Evolutionary conservation across 257 asterid genomes (phyloP).

Genomic region (Salvia miltiorrhiza): DNA sequence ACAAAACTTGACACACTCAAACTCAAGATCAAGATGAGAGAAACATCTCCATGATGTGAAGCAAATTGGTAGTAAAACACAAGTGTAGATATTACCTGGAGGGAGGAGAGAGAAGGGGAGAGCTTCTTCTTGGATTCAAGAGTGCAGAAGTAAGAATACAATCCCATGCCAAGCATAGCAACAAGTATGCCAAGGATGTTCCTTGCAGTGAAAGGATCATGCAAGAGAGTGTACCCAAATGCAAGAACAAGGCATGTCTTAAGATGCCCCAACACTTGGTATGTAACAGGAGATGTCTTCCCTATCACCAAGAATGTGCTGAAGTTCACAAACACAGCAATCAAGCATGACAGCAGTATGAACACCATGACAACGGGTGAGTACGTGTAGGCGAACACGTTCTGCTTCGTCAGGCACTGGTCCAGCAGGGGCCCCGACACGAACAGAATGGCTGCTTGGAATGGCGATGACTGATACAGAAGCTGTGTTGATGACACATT

Average conservation of each 20-base stretch:
- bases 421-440: constrained; percentile 73
- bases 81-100: constrained; percentile 20
- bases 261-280: constrained; percentile 84
- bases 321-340: constrained; percentile 86
- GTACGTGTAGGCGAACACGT: constrained; percentile 68
- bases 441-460: constrained; percentile 79
- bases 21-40: not conserved
- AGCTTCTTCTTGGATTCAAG: constrained; percentile 65
- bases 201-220: constrained; percentile 80
- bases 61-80: not conserved
- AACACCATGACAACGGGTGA: constrained; percentile 72
- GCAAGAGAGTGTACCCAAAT: constrained; percentile 76
- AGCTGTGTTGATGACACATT: constrained; percentile 82
- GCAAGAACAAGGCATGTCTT: constrained; percentile 85
- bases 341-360: constrained; percentile 73
- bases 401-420: constrained; percentile 66
- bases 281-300: constrained; percentile 90
- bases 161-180: constrained; percentile 83
- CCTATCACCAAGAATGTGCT: constrained; percentile 94
- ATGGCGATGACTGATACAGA: constrained; percentile 87
- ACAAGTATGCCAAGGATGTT: constrained; percentile 72
- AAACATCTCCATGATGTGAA: too few relatives aligned
- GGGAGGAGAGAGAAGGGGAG: constrained; percentile 22
- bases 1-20: not conserved
- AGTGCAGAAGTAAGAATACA: constrained; percentile 81